Percentiles rank a stretch among this genome's conserved stretches.
phyloP scores from a whole-genome alignment of 352 stramenopile species.

The Pythium folliculosum region DNA sequence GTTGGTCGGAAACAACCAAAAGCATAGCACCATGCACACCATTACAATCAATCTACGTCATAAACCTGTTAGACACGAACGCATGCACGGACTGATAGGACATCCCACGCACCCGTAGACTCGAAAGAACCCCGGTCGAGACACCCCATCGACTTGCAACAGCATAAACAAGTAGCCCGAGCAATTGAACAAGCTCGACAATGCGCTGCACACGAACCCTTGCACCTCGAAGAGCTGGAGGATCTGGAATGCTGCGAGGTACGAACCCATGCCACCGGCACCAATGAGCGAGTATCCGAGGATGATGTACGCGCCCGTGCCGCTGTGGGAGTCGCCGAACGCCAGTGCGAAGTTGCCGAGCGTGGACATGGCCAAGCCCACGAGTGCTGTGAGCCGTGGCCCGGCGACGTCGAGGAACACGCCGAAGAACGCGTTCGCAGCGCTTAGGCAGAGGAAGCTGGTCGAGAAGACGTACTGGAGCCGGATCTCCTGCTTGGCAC shows the following conservation, averaged over 20 bases:
- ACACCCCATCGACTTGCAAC: slow-evolving; percentile 55
- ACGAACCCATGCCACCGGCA: slow-evolving; percentile 72
- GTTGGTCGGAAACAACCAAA: slow-evolving; percentile 73
- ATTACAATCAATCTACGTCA: slow-evolving; percentile 35
- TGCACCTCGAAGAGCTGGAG: slow-evolving; percentile 76
- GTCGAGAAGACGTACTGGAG: slow-evolving; percentile 84
- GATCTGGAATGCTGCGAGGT: slow-evolving; percentile 79
- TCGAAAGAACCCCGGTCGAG: slow-evolving; percentile 53
- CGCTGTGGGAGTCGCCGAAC: slow-evolving; percentile 52
- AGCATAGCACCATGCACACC: slow-evolving; percentile 47
- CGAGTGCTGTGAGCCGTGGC: slow-evolving; percentile 51
- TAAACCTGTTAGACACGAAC: background rate
- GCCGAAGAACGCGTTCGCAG: slow-evolving; percentile 77
- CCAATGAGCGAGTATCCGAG: slow-evolving; percentile 68
- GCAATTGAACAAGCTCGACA: slow-evolving; percentile 85
- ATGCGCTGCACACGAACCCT: slow-evolving; percentile 74
- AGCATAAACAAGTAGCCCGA: slow-evolving; percentile 88
- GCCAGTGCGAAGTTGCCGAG: slow-evolving; percentile 64
- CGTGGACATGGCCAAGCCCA: slow-evolving; percentile 49
- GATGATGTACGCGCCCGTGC: slow-evolving; percentile 59
- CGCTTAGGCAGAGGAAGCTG: slow-evolving; percentile 76
- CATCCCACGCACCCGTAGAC: slow-evolving; percentile 55
- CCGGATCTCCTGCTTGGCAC: slow-evolving; percentile 62
- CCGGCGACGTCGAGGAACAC: slow-evolving; percentile 73
- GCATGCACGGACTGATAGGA: background rate